Evolutionary conservation across 352 stramenopile species (phyloP).

Genomic region (Globisporangium echinulatum): DNA sequence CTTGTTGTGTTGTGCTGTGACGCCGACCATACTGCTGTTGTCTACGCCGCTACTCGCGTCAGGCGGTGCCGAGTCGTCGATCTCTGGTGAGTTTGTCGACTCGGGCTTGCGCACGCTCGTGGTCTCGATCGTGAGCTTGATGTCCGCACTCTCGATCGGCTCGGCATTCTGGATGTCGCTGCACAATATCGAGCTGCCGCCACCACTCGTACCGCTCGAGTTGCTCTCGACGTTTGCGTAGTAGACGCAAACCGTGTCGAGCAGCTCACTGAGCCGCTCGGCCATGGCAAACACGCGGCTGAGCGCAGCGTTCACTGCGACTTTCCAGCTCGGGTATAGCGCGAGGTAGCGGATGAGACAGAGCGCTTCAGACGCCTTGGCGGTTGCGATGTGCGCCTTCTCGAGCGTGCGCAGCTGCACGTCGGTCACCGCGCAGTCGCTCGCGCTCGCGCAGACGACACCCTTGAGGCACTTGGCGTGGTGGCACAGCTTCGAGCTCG

Average conservation of each 20-base stretch:
- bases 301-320: conserved; percentile 66
- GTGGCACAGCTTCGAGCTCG: conserved; percentile 55
- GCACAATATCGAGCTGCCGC: not conserved
- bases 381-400: conserved; percentile 37
- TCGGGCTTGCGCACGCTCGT: conserved; percentile 48
- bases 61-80: conserved; percentile 27
- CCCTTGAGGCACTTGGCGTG: conserved; percentile 67
- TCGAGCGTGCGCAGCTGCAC: conserved; percentile 11
- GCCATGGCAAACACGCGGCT: conserved; percentile 43
- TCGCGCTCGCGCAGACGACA: conserved; percentile 7
- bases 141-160: conserved; percentile 11
- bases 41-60: not conserved
- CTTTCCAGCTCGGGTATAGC: conserved; percentile 71
- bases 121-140: conserved; percentile 18
- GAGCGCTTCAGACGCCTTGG: conserved; percentile 60
- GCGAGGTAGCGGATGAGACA: conserved; percentile 68
- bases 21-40: not conserved
- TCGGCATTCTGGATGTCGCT: conserved; percentile 13
- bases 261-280: conserved; percentile 37
- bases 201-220: not conserved
- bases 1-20: not conserved
- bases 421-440: conserved; percentile 16
- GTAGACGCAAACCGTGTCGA: conserved; percentile 64
- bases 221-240: conserved; percentile 32
- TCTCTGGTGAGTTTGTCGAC: conserved; percentile 46